Evolutionary conservation across 2,329 filamentous ascomycete species (phyloP).

Genomic region (Cercospora zeae-maydis): DNA sequence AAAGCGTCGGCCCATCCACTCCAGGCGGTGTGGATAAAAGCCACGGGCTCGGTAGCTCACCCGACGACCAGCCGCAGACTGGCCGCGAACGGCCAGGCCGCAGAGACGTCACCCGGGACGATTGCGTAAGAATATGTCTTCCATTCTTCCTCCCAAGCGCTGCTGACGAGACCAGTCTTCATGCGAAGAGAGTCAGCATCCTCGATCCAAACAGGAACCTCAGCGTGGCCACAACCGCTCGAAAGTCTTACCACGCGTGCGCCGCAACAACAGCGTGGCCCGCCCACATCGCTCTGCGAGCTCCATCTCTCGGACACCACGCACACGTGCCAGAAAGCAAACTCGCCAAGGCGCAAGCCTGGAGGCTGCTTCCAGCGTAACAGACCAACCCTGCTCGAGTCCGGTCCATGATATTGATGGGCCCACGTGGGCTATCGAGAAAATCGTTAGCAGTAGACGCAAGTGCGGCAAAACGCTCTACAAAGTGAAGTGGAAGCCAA

Average conservation of each 20-base stretch:
- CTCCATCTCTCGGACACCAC: conserved; percentile 1
- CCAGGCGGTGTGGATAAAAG: not conserved
- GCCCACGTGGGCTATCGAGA: conserved; percentile 1
- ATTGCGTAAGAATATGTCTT: not conserved
- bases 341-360: conserved; percentile 2
- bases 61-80: not conserved
- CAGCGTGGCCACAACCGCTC: not conserved
- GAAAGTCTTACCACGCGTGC: conserved; percentile 4
- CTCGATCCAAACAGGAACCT: not conserved
- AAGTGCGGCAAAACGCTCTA: not conserved
- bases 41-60: not conserved
- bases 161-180: not conserved
- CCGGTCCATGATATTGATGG: not conserved
- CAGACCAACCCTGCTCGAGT: not conserved
- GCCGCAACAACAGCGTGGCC: not conserved
- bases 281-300: not conserved
- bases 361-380: not conserved
- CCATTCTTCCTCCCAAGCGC: not conserved
- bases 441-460: not conserved
- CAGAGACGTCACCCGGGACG: not conserved
- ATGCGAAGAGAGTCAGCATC: not conserved
- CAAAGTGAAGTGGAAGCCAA: not conserved
- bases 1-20: not conserved
- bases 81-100: not conserved
- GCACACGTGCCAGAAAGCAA: conserved; percentile 1